These are phyloP conservation scores for Globisporangium ultimum DNA, from an alignment of 352 stramenopile species.

Conservation along the genomic window DNA sequence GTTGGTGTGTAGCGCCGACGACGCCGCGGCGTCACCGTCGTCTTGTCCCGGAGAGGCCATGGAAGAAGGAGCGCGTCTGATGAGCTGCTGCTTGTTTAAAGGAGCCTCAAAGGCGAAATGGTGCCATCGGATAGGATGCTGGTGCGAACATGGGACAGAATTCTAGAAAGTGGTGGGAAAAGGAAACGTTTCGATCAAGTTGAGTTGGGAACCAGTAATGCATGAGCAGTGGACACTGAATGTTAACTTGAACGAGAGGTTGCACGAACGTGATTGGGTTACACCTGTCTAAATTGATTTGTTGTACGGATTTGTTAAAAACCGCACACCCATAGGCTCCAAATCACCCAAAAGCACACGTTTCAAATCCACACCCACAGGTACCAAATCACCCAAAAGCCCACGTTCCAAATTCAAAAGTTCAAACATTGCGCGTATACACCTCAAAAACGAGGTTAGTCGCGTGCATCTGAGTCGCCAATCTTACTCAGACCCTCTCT, in stretches of 20 bases:
- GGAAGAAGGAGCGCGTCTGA: background rate
- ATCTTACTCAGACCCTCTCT: background rate
- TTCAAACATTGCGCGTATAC: background rate
- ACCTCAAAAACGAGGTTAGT: background rate
- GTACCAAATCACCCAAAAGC: background rate
- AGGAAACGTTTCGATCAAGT: background rate
- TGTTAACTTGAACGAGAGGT: no score
- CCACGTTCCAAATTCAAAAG: constrained; percentile 1
- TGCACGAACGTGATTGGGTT: no score
- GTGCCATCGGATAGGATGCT: no score
- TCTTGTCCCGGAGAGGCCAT: background rate
- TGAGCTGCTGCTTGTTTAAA: background rate
- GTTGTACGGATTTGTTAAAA: no score
- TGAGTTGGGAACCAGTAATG: background rate
- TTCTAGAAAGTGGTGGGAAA: background rate
- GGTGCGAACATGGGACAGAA: background rate
- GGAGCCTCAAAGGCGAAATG: no score
- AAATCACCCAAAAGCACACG: no score
- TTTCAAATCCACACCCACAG: background rate
- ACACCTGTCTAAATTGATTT: no score
- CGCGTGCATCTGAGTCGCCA: background rate
- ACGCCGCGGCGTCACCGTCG: background rate
- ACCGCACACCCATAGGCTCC: background rate
- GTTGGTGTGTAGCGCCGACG: constrained; percentile 74
- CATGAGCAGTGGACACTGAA: no score